Conservation (phyloP, 169 alveolate species). For the Babesia divergens region DNA sequence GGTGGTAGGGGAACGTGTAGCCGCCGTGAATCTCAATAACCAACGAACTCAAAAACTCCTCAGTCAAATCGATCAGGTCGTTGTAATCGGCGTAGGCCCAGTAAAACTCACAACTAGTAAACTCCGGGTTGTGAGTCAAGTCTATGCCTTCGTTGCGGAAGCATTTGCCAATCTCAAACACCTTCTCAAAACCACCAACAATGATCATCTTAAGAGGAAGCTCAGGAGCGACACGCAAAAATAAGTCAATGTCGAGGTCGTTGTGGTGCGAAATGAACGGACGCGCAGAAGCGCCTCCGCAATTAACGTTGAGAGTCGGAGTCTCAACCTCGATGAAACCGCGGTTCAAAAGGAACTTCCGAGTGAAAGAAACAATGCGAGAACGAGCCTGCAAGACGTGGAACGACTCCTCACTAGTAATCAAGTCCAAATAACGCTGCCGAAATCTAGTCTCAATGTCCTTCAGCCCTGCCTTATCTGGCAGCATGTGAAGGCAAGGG, state of each 20-base stretch:
- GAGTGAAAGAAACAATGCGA: slow-evolving; percentile 78
- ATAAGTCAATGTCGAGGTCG: slow-evolving; percentile 84
- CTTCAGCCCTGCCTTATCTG: slow-evolving; percentile 92
- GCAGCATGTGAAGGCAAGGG: slow-evolving; percentile 97
- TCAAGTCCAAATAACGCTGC: slow-evolving; percentile 96
- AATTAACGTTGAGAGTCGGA: slow-evolving; percentile 88
- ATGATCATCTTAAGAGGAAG: slow-evolving; percentile 87
- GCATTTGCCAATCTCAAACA: slow-evolving; percentile 92
- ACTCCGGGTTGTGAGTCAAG: slow-evolving; percentile 90
- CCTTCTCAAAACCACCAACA: slow-evolving; percentile 89
- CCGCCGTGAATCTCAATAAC: slow-evolving; percentile 88
- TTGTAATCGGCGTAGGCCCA: slow-evolving; percentile 91
- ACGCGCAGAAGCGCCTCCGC: slow-evolving; percentile 92
- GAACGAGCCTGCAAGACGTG: slow-evolving; percentile 87
- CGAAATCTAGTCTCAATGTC: slow-evolving; percentile 94
- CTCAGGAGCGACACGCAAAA: slow-evolving; percentile 94
- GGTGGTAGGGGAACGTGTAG: slow-evolving; percentile 91
- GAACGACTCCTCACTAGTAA: slow-evolving; percentile 89
- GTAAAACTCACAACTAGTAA: slow-evolving; percentile 90
- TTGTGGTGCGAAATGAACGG: slow-evolving; percentile 90
- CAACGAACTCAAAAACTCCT: slow-evolving; percentile 82
- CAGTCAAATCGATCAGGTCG: slow-evolving; percentile 88
- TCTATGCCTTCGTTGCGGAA: slow-evolving; percentile 91
- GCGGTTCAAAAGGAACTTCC: slow-evolving; percentile 86
- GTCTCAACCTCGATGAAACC: slow-evolving; percentile 93